A percentile compares a stretch with the other conserved stretches of the same genome.
These are phyloP conservation scores for Galeopsis tetrahit DNA, from an alignment of 257 asterid species.

Conservation along the genomic window DNA sequence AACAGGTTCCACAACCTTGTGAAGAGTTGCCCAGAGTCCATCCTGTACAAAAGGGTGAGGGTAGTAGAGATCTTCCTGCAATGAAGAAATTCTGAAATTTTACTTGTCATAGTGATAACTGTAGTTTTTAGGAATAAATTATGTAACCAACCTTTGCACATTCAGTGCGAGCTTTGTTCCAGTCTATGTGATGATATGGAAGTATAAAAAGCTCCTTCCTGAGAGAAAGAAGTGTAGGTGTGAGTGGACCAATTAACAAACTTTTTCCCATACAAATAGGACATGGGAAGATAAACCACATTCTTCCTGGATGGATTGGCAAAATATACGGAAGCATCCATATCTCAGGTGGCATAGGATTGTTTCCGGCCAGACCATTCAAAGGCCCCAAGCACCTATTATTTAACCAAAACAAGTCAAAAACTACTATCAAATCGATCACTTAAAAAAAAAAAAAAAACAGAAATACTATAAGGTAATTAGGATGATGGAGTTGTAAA, in stretches of 20 bases:
- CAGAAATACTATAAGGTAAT: too few relatives aligned
- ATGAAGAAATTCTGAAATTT: conserved; percentile 12
- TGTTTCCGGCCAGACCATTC: conserved; percentile 99
- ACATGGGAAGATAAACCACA: conserved; percentile 99
- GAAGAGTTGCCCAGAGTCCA: conserved; percentile 88
- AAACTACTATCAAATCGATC: too few relatives aligned
- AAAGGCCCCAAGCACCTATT: conserved; percentile 97
- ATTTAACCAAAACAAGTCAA: conserved; percentile 28
- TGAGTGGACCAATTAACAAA: conserved; percentile 90
- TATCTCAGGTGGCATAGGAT: conserved; percentile 98
- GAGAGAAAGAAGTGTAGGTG: conserved; percentile 87
- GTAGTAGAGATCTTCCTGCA: conserved; percentile 98
- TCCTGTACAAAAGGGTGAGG: conserved; percentile 93
- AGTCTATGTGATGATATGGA: conserved; percentile 88
- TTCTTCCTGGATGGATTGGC: conserved; percentile 99
- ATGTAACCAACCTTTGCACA: conserved; percentile 85
- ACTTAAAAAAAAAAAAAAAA: too few relatives aligned
- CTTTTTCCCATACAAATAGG: conserved; percentile 89
- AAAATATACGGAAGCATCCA: conserved; percentile 89
- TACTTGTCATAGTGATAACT: background rate
- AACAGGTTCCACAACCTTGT: conserved; percentile 83
- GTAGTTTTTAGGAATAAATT: conserved; percentile 11
- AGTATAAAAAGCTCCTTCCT: conserved; percentile 82
- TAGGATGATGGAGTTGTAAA: conserved; percentile 46
- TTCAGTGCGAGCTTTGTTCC: conserved; percentile 85